phyloP scores from a whole-genome alignment of 306 rosid genomes.

The Astragalus glycyphyllos region DNA sequence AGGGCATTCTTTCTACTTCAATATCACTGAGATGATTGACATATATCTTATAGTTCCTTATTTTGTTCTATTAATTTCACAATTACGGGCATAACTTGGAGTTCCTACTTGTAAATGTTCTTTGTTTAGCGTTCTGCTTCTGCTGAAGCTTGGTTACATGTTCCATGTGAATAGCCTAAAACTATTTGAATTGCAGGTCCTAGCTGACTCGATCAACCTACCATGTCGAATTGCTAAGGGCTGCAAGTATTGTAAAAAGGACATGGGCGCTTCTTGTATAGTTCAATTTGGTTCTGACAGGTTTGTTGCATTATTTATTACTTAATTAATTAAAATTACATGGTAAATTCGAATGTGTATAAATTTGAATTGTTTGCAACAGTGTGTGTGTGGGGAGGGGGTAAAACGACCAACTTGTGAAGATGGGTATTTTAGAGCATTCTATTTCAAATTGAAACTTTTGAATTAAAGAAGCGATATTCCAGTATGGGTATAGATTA shows the following conservation, averaged over 20 bases:
- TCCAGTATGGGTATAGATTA: background rate
- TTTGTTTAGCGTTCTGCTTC: constrained; percentile 8
- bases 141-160: constrained; percentile 13
- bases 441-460: background rate
- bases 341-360: constrained; percentile 30
- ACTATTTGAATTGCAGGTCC: constrained; percentile 64
- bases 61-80: constrained; percentile 15
- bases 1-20: constrained; percentile 23
- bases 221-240: constrained; percentile 97
- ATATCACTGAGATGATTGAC: constrained; percentile 2
- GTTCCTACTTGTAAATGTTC: constrained; percentile 30
- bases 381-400: background rate
- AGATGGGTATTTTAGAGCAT: constrained; percentile 23
- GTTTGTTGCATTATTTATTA: constrained; percentile 47
- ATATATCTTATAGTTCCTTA: constrained; percentile 24
- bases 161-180: constrained; percentile 9
- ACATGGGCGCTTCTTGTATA: constrained; percentile 82
- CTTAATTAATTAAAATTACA: background rate
- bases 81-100: constrained; percentile 1
- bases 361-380: background rate
- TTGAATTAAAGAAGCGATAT: constrained; percentile 5
- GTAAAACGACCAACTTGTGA: constrained; percentile 7
- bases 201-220: constrained; percentile 83
- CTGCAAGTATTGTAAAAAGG: constrained; percentile 81
- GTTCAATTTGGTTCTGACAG: constrained; percentile 80